A percentile compares a stretch with the other conserved stretches of the same genome.
phyloP scores from a whole-genome alignment of 1,139 yeast species.

The Lodderomyces orthopsilosis region DNA sequence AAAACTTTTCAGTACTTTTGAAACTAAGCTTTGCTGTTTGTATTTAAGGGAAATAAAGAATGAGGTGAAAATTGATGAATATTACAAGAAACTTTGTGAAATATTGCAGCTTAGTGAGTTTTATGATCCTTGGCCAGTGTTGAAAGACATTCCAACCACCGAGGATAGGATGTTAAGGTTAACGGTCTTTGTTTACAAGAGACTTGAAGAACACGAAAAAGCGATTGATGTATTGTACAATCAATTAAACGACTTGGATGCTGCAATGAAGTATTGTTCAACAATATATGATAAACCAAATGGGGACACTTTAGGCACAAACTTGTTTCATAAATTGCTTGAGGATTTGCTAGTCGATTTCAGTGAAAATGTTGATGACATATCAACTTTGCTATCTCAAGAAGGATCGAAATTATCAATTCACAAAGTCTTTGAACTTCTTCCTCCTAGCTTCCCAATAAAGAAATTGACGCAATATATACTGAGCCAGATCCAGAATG shows the following conservation, averaged over 20 bases:
- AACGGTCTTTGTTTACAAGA: slow-evolving; percentile 57
- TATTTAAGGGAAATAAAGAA: slow-evolving; percentile 44
- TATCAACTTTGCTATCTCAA: slow-evolving; percentile 40
- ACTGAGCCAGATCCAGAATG: slow-evolving; percentile 42
- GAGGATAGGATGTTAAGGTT: slow-evolving; percentile 39
- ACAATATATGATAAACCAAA: slow-evolving; percentile 41
- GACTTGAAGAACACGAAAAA: slow-evolving; percentile 60
- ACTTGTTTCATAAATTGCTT: slow-evolving; percentile 33
- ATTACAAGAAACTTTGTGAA: slow-evolving; percentile 34
- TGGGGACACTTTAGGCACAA: slow-evolving; percentile 37
- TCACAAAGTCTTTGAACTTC: slow-evolving; percentile 43
- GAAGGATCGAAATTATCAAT: slow-evolving; percentile 59
- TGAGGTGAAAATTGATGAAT: slow-evolving; percentile 11
- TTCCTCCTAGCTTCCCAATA: slow-evolving; percentile 53
- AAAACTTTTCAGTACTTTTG: slow-evolving; percentile 28
- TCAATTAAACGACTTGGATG: slow-evolving; percentile 54
- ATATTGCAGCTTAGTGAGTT: slow-evolving; percentile 33
- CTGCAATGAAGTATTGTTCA: slow-evolving; percentile 62
- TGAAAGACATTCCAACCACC: slow-evolving; percentile 37
- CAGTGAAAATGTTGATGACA: slow-evolving; percentile 31
- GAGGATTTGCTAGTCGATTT: slow-evolving; percentile 38
- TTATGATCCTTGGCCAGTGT: slow-evolving; percentile 49
- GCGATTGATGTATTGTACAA: slow-evolving; percentile 63
- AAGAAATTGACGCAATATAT: slow-evolving; percentile 44
- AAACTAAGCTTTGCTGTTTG: slow-evolving; percentile 54